Base-by-base conservation (phyloP, 371 early-diverging fungal genomes). In the Rhizopus stolonifer region DNA sequence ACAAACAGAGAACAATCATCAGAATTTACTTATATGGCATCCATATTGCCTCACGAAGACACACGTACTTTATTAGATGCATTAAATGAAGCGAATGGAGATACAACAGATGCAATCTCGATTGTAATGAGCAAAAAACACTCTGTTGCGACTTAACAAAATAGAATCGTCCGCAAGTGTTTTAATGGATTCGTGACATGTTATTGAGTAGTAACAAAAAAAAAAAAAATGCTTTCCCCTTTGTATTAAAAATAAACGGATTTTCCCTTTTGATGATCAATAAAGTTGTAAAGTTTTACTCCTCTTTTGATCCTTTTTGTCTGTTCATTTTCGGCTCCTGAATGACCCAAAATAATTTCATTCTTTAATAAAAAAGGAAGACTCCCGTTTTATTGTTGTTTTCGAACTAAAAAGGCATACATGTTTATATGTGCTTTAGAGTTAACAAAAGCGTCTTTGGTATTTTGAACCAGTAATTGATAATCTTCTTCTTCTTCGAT, bases 351-450 rank as follows among this genome's bases (percentile, higher is more conserved):
- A n/a, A n/a, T n/a, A n/a, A n/a, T n/a, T n/a, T n/a, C n/a, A n/a
- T n/a, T n/a, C n/a, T n/a, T n/a, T n/a, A n/a, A n/a, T n/a, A n/a
- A n/a, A n/a, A n/a, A n/a, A n/a, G n/a, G n/a, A n/a, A n/a, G n/a
- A n/a, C n/a, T n/a, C n/a, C n/a, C n/a, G n/a, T n/a, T n/a, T n/a
- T 42, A 9, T 15, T 21, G 7, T 42, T 42, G 15, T 42, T 71
- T 71, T 52, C 62, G 57, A 14, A 56, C 56, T 18, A 71, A 52
- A 45, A 71, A 65, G n/a, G 72, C 72, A 54, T 71, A 60, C 17
- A 71, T 36, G 5, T 65, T 65, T 42, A 71, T 60, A 39, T 49
- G 65, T 4, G 65, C 52, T 46, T 60, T 71, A 31, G 72, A 65
- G 19, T 58, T 40, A 29, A 56, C 46, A n/a, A 70, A 44, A 6